Percentiles rank a stretch among this genome's conserved stretches.
phyloP scores from a whole-genome alignment of 2,329 filamentous ascomycete species.

The Emericellopsis atlantica region DNA sequence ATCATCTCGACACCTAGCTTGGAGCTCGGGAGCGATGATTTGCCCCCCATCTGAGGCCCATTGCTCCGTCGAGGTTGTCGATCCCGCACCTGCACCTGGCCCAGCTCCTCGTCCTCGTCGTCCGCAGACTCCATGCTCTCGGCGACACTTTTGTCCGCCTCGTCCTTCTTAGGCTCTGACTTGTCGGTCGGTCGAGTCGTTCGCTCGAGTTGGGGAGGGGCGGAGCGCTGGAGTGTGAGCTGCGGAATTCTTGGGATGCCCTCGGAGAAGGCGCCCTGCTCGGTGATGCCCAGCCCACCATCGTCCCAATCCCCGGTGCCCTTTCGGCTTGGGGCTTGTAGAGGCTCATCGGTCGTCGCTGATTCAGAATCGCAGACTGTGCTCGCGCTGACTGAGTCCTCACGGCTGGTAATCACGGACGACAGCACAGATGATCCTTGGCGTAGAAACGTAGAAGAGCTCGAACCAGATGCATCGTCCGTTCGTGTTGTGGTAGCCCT shows the following conservation, averaged over 20 bases:
- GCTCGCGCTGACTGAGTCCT: constrained; percentile 80
- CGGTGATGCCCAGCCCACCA: constrained; percentile 65
- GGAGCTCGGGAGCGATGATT: constrained; percentile 56
- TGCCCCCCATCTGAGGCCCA: constrained; percentile 22
- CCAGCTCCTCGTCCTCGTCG: constrained; percentile 88
- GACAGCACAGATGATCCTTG: constrained; percentile 69
- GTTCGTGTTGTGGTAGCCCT: constrained; percentile 43
- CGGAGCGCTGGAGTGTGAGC: constrained; percentile 49
- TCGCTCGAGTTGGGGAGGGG: constrained; percentile 48
- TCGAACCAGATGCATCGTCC: constrained; percentile 77
- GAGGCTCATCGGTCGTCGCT: constrained; percentile 63
- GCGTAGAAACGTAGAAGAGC: constrained; percentile 57
- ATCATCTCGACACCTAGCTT: constrained; percentile 97
- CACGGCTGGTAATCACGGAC: constrained; percentile 70
- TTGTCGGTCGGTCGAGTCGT: constrained; percentile 50
- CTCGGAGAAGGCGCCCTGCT: constrained; percentile 33
- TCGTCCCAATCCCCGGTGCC: constrained; percentile 69
- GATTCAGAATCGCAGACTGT: constrained; percentile 80
- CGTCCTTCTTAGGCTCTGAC: constrained; percentile 61
- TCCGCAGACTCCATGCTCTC: constrained; percentile 81
- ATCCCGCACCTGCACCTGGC: constrained; percentile 23
- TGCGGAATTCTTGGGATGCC: constrained; percentile 27
- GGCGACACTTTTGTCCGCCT: constrained; percentile 56
- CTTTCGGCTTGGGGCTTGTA: constrained; percentile 63
- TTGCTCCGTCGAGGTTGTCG: constrained; percentile 34